These are phyloP conservation scores for Mortierella sp. DNA, from an alignment of 371 early-diverging fungal genomes.

Conservation along the genomic window DNA sequence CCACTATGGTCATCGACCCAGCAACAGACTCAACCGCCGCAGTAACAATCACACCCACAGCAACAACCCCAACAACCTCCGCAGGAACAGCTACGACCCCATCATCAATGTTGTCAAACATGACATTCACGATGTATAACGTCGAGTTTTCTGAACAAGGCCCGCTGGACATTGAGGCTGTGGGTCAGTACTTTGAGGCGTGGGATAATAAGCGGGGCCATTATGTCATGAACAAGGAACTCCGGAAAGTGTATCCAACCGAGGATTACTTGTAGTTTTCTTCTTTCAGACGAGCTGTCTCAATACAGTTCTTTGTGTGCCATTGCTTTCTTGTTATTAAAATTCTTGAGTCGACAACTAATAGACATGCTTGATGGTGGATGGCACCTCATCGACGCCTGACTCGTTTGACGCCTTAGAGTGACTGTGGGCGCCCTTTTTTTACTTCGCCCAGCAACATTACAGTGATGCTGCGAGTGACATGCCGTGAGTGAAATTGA, in stretches of 20 bases:
- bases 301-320: too few relatives aligned
- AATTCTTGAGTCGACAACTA: too few relatives aligned
- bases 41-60: neutral
- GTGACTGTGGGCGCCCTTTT: too few relatives aligned
- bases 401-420: too few relatives aligned
- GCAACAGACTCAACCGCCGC: neutral
- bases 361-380: too few relatives aligned
- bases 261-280: conserved; percentile 33
- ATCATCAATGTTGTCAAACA: neutral
- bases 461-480: too few relatives aligned
- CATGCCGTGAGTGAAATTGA: too few relatives aligned
- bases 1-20: neutral
- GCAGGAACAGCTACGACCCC: neutral
- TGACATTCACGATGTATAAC: neutral
- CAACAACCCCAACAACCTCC: neutral
- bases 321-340: too few relatives aligned
- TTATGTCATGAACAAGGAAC: conserved; percentile 55
- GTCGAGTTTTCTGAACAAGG: conserved; percentile 46
- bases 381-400: too few relatives aligned
- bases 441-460: too few relatives aligned
- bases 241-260: conserved; percentile 49
- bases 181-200: conserved; percentile 50
- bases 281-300: neutral
- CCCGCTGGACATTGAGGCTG: conserved; percentile 43
- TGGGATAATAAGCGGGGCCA: conserved; percentile 49